Conservation (phyloP, 106 monocot genomes). For the Amphibolis antarctica region DNA sequence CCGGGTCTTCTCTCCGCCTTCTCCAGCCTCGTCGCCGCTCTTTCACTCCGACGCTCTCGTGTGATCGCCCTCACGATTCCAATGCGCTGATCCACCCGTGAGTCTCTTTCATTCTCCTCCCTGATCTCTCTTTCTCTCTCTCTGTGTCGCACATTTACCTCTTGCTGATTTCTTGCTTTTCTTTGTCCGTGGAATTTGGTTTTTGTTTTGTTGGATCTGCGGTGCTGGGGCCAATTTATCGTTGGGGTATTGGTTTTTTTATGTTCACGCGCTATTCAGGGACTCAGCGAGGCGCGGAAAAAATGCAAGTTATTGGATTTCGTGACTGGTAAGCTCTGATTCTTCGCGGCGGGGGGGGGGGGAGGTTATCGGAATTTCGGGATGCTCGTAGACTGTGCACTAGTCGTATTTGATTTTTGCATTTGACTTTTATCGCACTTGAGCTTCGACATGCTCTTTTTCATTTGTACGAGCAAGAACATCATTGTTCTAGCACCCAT, state of each 20-base stretch:
- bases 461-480: too few relatives aligned
- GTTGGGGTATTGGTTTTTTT: neutral
- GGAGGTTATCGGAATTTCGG: too few relatives aligned
- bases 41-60: neutral
- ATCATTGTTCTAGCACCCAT: too few relatives aligned
- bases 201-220: neutral
- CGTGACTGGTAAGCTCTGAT: neutral
- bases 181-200: neutral
- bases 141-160: too few relatives aligned
- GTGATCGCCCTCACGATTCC: neutral
- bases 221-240: neutral
- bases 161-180: neutral
- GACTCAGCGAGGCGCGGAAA: neutral
- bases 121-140: neutral
- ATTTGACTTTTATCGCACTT: too few relatives aligned
- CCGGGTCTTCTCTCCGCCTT: neutral
- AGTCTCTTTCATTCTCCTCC: neutral
- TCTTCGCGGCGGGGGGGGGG: neutral
- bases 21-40: neutral
- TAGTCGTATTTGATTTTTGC: too few relatives aligned
- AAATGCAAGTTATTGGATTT: neutral
- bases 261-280: neutral
- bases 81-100: neutral
- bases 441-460: too few relatives aligned
- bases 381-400: too few relatives aligned